These are phyloP conservation scores for Microbotryomycetes sp. DNA, from an alignment of 1,284 basidiomycete species.

Conservation along the genomic window DNA sequence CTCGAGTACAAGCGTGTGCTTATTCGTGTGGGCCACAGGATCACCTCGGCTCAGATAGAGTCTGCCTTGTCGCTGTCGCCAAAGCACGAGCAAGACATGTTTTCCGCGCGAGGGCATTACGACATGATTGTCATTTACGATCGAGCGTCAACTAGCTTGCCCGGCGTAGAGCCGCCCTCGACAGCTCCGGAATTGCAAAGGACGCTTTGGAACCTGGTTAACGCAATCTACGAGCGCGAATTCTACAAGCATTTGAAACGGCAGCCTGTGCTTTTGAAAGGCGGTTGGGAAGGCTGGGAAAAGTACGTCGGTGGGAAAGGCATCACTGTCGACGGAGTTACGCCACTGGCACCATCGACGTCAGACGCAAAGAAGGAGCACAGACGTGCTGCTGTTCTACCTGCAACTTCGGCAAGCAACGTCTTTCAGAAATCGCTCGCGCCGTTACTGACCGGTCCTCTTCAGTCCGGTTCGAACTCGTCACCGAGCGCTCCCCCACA, in stretches of 20 bases:
- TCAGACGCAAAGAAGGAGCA: slow-evolving; percentile 22
- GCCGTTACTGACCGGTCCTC: no score
- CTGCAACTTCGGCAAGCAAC: no score
- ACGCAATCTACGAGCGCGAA: slow-evolving; percentile 63
- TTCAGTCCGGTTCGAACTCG: no score
- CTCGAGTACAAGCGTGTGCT: slow-evolving; percentile 2
- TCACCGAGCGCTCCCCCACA: background rate
- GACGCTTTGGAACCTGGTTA: slow-evolving; percentile 46
- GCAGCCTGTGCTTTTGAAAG: slow-evolving; percentile 73
- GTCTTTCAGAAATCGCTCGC: no score
- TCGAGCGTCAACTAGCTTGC: slow-evolving; percentile 55
- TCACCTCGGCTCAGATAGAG: slow-evolving; percentile 63
- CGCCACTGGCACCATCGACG: slow-evolving; percentile 30
- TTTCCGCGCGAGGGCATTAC: slow-evolving; percentile 73
- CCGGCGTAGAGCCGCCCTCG: slow-evolving; percentile 5
- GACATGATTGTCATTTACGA: slow-evolving; percentile 90
- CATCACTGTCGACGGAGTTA: slow-evolving; percentile 42
- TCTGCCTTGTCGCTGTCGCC: slow-evolving; percentile 67
- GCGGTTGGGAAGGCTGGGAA: slow-evolving; percentile 79
- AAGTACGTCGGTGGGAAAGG: slow-evolving; percentile 54
- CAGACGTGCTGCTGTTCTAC: slow-evolving; percentile 14
- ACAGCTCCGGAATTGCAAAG: slow-evolving; percentile 16
- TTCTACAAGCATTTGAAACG: slow-evolving; percentile 66
- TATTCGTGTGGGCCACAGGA: slow-evolving; percentile 44
- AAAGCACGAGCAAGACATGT: slow-evolving; percentile 60